Base-by-base conservation (phyloP, 495 filamentous ascomycete genomes). In the Penicillium manginii region DNA sequence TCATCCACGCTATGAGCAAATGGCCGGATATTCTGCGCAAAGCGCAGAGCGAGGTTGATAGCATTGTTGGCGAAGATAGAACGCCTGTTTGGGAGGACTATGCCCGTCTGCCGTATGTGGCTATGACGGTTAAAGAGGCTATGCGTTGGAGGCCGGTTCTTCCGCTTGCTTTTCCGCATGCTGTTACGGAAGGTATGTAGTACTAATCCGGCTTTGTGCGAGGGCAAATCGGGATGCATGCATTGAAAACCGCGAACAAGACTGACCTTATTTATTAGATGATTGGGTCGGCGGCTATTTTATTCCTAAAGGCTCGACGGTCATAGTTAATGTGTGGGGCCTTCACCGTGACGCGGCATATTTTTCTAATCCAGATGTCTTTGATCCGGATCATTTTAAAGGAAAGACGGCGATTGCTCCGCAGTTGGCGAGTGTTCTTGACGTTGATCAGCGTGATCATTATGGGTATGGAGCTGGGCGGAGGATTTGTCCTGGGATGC, bases 401-500 rank as follows among this genome's bases (percentile, higher is more conserved):
- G 43, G 39, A 1, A 40, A 54, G 2, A 15, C 61, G 9, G 15
- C 42, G 6, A 63, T 62, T 0, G 69, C 49, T 8, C 37, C 59
- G 2, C 71, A 75, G 35, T 59, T 60, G 31, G 68, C 67, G 2
- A 61, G 61, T 42, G 3, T 54, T 58, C 5, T 17, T 19, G 68
- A 79, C 37, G 66, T 59, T 18, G 54, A 68, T 23, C 69, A 40
- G 1, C 76, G 74, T 6, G 67, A 73, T 21, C 68, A 67, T 47
- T 73, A 78, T 18, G 54, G 59, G 32, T 73, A 66, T 43, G 71
- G 71, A 0, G 40, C 43, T 12, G 84, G 85, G 21, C 75, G 84
- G 2, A 74, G 85, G 5, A 78, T 86, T 21, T 87, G 85, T 60
- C 78, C 78, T 14, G 84, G 84, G 0, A 82, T 84, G 49, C 79